Base-by-base conservation (phyloP, 768 basidiomycete species). In the Lentinula guzmanii region DNA sequence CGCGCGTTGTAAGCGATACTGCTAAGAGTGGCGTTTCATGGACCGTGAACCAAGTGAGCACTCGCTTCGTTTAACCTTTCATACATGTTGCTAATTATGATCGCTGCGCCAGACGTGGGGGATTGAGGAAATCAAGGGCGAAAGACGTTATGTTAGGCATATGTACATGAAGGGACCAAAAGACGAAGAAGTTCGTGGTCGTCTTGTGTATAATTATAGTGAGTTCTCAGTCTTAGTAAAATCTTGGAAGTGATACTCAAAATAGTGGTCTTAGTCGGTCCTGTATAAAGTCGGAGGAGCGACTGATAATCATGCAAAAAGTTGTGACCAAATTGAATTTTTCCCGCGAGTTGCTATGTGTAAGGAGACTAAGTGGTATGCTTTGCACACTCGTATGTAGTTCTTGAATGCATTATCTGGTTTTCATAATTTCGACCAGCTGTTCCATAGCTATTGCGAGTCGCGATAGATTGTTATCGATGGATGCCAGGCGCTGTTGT, bases 181-280 rank as follows among this genome's bases (percentile, higher is more conserved):
- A 37, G 82, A 75, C 11, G 80, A 86, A 65, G 81, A 82, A 39
- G 82, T 90, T 51, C 74, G 82, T 58, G 74, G 77, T 11, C 80
- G 76, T 45, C 68, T 90, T 42, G 76, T 87, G 21, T 91, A 90
- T 63, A 86, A 90, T 66, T 89, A 90, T 64, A 59, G 88, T 89
- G 57, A 71, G 86, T 43, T n/a, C 6, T 16, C n/a, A 43, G 6
- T 43, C 16, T n/a, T 15, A 13, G 28, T 28, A 28, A 0, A 28
- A 41, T 4, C 39, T 41, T 41, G 39, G 39, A 13, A 11, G 10
- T 15, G 15, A 15, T 11, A 41, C 39, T 15, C 4, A 11, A 41
- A 13, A 6, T n/a, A 16, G 7, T 18, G 15, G 5, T 43, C 42
- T 43, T 43, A 43, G 42, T 43, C 42, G 42, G 42, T 16, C 42